Evolutionary conservation across 768 basidiomycete genomes (phyloP).

Genomic region (Lyophyllum decastes): DNA sequence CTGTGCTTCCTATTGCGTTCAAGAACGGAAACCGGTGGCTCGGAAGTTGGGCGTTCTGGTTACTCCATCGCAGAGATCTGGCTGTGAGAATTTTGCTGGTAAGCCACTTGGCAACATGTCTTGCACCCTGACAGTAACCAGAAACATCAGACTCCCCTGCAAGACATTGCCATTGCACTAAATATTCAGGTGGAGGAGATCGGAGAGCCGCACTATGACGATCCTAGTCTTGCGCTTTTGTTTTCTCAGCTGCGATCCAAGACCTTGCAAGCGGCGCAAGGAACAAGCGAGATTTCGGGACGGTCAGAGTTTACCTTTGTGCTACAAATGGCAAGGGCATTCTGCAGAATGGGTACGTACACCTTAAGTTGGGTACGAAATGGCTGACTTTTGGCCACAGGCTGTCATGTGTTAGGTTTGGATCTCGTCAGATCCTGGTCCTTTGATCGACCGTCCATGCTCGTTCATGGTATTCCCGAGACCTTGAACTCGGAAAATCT

Average conservation of each 20-base stretch:
- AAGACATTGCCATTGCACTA: conserved; percentile 64
- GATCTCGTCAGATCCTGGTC: conserved; percentile 91
- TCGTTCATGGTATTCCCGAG: conserved; percentile 15
- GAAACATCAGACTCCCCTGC: conserved; percentile 66
- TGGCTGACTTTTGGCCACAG: conserved; percentile 38
- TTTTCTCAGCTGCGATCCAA: conserved; percentile 89
- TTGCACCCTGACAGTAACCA: neutral
- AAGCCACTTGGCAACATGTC: conserved; percentile 28
- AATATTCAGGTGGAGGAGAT: conserved; percentile 62
- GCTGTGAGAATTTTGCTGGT: conserved; percentile 91
- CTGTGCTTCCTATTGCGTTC: conserved; percentile 84
- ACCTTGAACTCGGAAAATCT: neutral
- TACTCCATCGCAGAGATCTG: conserved; percentile 83
- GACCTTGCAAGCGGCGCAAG: conserved; percentile 91
- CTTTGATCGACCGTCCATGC: conserved; percentile 75
- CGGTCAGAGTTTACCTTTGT: conserved; percentile 94
- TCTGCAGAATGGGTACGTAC: conserved; percentile 87
- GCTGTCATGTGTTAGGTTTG: conserved; percentile 90
- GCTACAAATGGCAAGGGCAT: conserved; percentile 89
- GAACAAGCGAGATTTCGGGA: conserved; percentile 88
- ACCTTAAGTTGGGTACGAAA: neutral
- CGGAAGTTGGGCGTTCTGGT: conserved; percentile 96
- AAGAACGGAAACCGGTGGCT: conserved; percentile 89
- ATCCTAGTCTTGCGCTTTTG: conserved; percentile 87
- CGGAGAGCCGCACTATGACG: conserved; percentile 88